These are phyloP conservation scores for Ustilaginoidea virens DNA, from an alignment of 2,329 filamentous ascomycete species.

Conservation along the genomic window DNA sequence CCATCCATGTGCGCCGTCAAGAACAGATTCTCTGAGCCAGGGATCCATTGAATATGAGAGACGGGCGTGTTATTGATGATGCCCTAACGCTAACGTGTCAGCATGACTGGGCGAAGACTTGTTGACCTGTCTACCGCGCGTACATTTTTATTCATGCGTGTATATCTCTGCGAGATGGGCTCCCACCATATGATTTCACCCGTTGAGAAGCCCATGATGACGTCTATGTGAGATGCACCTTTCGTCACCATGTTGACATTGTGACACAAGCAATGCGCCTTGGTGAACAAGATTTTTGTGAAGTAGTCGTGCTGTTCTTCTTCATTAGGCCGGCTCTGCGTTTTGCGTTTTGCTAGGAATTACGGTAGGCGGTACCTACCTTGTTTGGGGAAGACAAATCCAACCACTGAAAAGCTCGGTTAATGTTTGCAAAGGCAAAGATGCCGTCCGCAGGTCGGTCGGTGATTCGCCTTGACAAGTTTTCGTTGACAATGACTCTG, in stretches of 20 bases:
- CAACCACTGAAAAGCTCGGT: conserved; percentile 90
- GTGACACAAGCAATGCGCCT: conserved; percentile 87
- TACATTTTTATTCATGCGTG: conserved; percentile 92
- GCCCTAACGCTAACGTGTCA: too few species aligned
- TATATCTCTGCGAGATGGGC: conserved; percentile 89
- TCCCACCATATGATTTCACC: conserved; percentile 99
- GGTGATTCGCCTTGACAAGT: conserved; percentile 58
- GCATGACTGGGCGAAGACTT: too few species aligned
- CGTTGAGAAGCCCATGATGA: conserved; percentile 91
- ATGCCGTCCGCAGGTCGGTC: conserved; percentile 67
- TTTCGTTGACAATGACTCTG: conserved; percentile 83
- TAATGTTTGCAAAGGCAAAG: conserved; percentile 90
- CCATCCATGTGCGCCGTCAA: conserved; percentile 87
- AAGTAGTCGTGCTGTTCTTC: conserved; percentile 60
- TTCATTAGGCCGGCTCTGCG: conserved; percentile 15
- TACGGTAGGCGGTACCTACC: conserved; percentile 23
- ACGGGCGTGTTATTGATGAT: conserved; percentile 77
- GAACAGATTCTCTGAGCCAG: conserved; percentile 85
- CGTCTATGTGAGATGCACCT: conserved; percentile 63
- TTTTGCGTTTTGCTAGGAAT: too few species aligned
- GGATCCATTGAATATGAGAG: conserved; percentile 82
- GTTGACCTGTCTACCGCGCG: conserved; percentile 12
- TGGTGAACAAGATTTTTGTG: conserved; percentile 93
- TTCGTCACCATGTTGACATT: conserved; percentile 81
- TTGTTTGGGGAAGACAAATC: conserved; percentile 67